phyloP scores from a whole-genome alignment of 257 asterid species.

The Galeopsis tetrahit region DNA sequence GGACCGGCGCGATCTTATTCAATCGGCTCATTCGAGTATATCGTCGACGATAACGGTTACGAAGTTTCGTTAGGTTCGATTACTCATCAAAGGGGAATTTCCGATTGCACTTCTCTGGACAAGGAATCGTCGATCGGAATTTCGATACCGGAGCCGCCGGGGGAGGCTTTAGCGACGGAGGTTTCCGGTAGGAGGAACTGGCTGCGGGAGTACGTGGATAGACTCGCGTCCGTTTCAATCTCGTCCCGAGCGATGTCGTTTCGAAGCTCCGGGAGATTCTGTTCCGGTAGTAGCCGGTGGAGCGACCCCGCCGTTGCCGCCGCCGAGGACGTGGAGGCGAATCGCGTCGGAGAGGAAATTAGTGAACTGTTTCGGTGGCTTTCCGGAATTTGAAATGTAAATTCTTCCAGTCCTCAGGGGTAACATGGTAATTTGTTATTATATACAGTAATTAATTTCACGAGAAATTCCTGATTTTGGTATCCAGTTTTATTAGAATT shows the following conservation, averaged over 20 bases:
- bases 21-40: slow-evolving; percentile 80
- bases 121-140: slow-evolving; percentile 61
- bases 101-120: slow-evolving; percentile 57
- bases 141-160: slow-evolving; percentile 57
- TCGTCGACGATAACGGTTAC: slow-evolving; percentile 63
- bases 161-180: slow-evolving; percentile 64
- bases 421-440: slow-evolving; percentile 34
- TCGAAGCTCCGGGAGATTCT: slow-evolving; percentile 80
- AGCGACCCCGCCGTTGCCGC: slow-evolving; percentile 57
- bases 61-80: slow-evolving; percentile 65
- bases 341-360: slow-evolving; percentile 84
- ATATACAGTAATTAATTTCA: slow-evolving; percentile 1
- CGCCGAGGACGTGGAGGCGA: slow-evolving; percentile 83
- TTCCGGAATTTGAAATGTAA: slow-evolving; percentile 67
- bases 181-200: slow-evolving; percentile 67
- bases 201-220: slow-evolving; percentile 79
- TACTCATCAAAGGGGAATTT: slow-evolving; percentile 50
- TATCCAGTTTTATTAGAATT: slow-evolving; percentile 31
- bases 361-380: slow-evolving; percentile 93
- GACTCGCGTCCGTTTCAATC: slow-evolving; percentile 58
- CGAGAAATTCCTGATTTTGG: slow-evolving; percentile 33
- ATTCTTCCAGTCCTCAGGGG: slow-evolving; percentile 42
- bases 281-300: slow-evolving; percentile 76
- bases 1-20: slow-evolving; percentile 69
- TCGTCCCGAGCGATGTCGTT: slow-evolving; percentile 75